Base-by-base conservation (phyloP, 1,139 yeast genomes). In the Suhomyces terraborum region DNA sequence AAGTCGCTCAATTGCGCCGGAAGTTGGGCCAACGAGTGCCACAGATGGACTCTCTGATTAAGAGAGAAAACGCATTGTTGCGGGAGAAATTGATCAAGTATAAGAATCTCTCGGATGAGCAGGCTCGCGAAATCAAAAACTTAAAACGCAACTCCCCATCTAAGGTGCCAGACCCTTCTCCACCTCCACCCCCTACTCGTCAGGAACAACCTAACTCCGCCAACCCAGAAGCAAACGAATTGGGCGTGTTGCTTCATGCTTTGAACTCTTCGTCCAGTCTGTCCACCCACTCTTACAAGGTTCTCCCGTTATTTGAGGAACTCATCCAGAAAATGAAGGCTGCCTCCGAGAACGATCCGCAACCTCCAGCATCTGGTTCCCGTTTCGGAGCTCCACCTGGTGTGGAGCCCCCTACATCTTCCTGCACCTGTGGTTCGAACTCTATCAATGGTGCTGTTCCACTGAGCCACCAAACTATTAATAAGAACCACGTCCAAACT, bases 11-110 rank as follows among this genome's bases (percentile, higher is more conserved):
- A 26, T 36, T 46, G 16, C 35, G 40, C 20, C 37, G 54, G 17
- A 48, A 46, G 27, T 8, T 41, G 30, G 32, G 29, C 14, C 52
- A 52, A 25, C 45, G 45, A 32, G 46, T 45, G 9, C 50, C 51
- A 3, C 55, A 48, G 16, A 42, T 52, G 20, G 47, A 44, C 32
- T 47, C 58, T 14, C 55, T 48, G 12, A 42, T 61, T 29, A 46
- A 45, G 33, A 49, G 56, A 18, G 72, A 67, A 41, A 66, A 64
- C 38, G 60, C 50, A 10, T 52, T 67, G 22, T 55, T 69, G 28
- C 52, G 73, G 21, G 58, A 56, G 17, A 68, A 68, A 45, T 57
- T 68, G 41, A 54, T 57, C 32, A 68, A 68, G 51, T 68, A 68
- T 40, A 66, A 65, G 49, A 50, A 46, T 6, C 52, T 67, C 27